Evolutionary conservation across 495 filamentous ascomycete genomes (phyloP), one percentile per base, ranked within the genome.

Genomic region (Lasiosphaeria miniovina): DNA sequence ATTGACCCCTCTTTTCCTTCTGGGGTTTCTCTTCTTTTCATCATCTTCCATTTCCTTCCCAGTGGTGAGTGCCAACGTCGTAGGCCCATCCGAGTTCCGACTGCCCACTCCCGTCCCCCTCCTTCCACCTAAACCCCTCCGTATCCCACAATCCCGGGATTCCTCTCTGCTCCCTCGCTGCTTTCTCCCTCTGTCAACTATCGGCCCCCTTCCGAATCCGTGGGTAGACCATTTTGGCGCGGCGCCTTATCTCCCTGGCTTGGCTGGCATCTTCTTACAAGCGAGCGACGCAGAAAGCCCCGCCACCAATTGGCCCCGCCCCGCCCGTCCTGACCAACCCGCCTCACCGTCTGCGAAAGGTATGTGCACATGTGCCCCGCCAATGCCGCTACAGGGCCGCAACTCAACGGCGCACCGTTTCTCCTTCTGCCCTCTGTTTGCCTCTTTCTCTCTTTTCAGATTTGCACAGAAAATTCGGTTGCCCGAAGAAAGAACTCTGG

Each of bases 351-450:
- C 64, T 62, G 61, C 59, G 68, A 67, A 57, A 69, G 63, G 69
- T 69, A 71, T 61, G 68, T 69, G 67, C 66, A 70, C 64, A 58
- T 64, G 12, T 46, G 57, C 59, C 53, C 65, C 62, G 59, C 65
- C 49, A 61, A 36, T 41, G 59, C 55, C 55, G 50, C 41, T 24
- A 24, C 59, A 46, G 48, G 61, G 54, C 36, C 53, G 32, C 55
- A 57, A 60, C 58, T 50, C 61, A 36, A 61, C 48, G 60, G 62
- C 62, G 59, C 66, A 59, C 65, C 60, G 45, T 66, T 61, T 61
- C 61, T 65, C 61, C 58, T 65, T 60, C 60, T 53, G 52, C 52
- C 54, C 46, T 61, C 46, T 60, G 53, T 49, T 43, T 49, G 33
- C 55, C 52, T 52, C 61, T 43, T 66, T 49, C 61, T 59, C 24